Base-by-base conservation (phyloP, 2,329 filamentous ascomycete species). In the Colletotrichum sp. region DNA sequence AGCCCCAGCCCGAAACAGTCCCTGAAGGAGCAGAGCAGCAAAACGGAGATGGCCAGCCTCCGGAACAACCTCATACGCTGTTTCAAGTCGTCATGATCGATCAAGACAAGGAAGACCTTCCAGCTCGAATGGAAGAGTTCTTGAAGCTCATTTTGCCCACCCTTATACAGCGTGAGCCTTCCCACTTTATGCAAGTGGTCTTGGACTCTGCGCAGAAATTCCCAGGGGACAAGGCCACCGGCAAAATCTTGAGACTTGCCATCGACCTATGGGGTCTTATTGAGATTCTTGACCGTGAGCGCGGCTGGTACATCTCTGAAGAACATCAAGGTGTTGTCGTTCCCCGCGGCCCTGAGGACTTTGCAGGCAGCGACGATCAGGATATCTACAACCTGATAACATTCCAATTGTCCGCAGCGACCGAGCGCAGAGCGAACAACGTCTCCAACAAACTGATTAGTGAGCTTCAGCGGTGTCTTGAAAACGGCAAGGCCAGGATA, bases 191-290 rank as follows among this genome's bases (percentile, higher is more conserved):
- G 82, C 88, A 88, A 13, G 86, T 90, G 24, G 92, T 91, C 3
- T 85, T 93, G 36, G 87, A 90, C 64, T 88, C 88, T n/a, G 89
- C 89, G 1, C 84, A 85, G 48, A 83, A 88, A 67, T 88, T 88
- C 15, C 84, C 87, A 66, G 80, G 84, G 6, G 82, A 87, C 63
- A 88, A 88, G 8, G 85, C 87, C 44, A 84, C 86, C n/a, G 90
- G 92, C 77, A 88, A 90, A 71, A 84, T 92, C 15, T 84, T 93
- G 8, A 87, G 87, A 69, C 88, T 90, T 75, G 90, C 91, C 2
- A 85, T 93, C 6, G 91, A 93, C 81, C 86, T 93, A 3, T 93
- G 92, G 92, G 90, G 90, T 0, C 86, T 92, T 7, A 91, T 93
- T 6, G 92, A 93, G 80, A 91, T 92, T 62, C 90, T 93, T 74